These are phyloP conservation scores for Pleurotus giganteus DNA, from an alignment of 768 basidiomycete genomes.

Conservation along the genomic window DNA sequence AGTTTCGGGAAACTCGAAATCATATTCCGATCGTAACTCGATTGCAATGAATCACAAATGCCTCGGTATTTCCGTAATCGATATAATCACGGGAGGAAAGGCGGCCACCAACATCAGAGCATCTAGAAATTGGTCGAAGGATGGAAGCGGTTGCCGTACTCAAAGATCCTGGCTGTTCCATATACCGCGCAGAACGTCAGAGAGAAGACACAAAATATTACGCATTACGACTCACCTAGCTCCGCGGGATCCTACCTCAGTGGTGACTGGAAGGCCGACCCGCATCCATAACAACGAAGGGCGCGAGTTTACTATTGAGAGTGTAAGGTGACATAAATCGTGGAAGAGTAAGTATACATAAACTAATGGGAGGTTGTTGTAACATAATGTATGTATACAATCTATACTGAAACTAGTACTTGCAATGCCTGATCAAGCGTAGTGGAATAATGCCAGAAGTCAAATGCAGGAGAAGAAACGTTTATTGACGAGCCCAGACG, in stretches of 20 bases:
- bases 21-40: too few relatives aligned
- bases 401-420: neutral
- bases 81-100: too few relatives aligned
- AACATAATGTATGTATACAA: slow-evolving; percentile 5
- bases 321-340: slow-evolving; percentile 2
- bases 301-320: slow-evolving; percentile 1
- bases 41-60: too few relatives aligned
- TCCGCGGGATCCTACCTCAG: too few relatives aligned
- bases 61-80: too few relatives aligned
- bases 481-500: neutral
- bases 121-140: too few relatives aligned
- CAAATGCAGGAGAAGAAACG: neutral
- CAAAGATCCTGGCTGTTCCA: too few relatives aligned
- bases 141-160: too few relatives aligned
- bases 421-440: neutral
- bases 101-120: too few relatives aligned
- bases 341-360: slow-evolving; percentile 4
- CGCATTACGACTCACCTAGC: neutral
- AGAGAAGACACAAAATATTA: too few relatives aligned
- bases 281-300: neutral
- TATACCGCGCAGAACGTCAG: too few relatives aligned
- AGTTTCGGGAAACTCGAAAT: too few relatives aligned
- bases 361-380: slow-evolving; percentile 1
- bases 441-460: neutral
- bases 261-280: neutral